Percentiles rank a stretch among this genome's conserved stretches.
These are phyloP conservation scores for Saccharomycopsis babjevae DNA, from an alignment of 805 yeast species.

Conservation along the genomic window DNA sequence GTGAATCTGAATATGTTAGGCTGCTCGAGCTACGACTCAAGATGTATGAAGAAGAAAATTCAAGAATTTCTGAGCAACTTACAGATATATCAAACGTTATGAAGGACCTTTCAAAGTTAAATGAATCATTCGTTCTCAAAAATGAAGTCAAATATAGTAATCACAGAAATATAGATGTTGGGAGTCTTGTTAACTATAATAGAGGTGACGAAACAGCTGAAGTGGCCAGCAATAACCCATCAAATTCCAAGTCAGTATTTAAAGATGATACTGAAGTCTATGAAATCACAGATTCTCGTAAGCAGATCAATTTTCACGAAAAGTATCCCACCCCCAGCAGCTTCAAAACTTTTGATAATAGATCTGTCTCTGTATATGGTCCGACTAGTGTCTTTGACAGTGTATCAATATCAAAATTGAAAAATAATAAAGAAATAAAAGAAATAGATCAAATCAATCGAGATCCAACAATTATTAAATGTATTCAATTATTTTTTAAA, in stretches of 20 bases:
- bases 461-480: slow-evolving; percentile 24
- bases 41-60: background rate
- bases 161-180: too few relatives aligned
- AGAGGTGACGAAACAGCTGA: background rate
- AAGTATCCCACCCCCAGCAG: background rate
- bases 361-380: slow-evolving; percentile 30
- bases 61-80: background rate
- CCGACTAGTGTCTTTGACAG: slow-evolving; percentile 36
- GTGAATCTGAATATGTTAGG: slow-evolving; percentile 1
- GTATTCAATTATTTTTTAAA: slow-evolving; percentile 31
- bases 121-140: background rate
- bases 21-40: slow-evolving; percentile 18
- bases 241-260: background rate
- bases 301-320: background rate
- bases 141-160: background rate
- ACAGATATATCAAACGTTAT: background rate
- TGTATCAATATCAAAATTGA: slow-evolving; percentile 17
- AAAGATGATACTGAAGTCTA: background rate
- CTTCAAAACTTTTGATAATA: slow-evolving; percentile 22
- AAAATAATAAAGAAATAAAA: slow-evolving; percentile 4
- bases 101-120: slow-evolving; percentile 1
- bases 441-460: slow-evolving; percentile 26
- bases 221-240: too few relatives aligned
- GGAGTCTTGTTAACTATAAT: background rate
- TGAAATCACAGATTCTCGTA: background rate